Conservation (phyloP, 371 early-diverging fungal species). For the Capniomyces stellatus region DNA sequence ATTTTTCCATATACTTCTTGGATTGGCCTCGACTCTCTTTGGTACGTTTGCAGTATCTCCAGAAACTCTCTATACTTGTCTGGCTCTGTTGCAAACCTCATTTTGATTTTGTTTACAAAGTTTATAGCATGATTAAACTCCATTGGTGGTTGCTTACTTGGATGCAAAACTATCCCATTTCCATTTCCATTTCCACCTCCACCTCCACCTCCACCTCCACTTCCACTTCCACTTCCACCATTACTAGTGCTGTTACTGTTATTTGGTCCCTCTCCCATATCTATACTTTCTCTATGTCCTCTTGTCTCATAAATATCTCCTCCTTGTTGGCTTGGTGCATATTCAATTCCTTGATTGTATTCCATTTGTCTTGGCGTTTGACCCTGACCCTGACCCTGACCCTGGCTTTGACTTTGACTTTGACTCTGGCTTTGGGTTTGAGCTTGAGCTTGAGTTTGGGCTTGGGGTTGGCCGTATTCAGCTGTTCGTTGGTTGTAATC, state of each 20-base stretch:
- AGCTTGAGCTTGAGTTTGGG: too few relatives aligned
- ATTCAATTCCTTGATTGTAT: neutral
- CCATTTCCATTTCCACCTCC: neutral
- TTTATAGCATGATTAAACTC: conserved; percentile 90
- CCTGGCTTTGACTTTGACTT: too few relatives aligned
- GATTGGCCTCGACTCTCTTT: conserved; percentile 74
- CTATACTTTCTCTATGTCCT: neutral
- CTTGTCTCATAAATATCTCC: neutral
- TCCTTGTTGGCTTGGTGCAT: too few relatives aligned
- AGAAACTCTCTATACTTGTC: conserved; percentile 86
- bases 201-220: neutral
- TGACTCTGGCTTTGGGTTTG: too few relatives aligned
- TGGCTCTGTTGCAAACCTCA: conserved; percentile 66
- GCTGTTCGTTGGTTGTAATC: too few relatives aligned
- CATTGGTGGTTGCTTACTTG: conserved; percentile 29
- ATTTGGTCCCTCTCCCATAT: neutral
- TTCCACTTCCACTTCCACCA: neutral
- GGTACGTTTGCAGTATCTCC: conserved; percentile 87
- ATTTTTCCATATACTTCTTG: conserved; percentile 86
- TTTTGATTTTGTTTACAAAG: conserved; percentile 92
- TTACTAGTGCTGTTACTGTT: neutral
- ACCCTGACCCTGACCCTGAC: neutral
- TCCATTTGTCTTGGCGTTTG: neutral
- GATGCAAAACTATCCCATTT: neutral
- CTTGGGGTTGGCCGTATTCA: too few relatives aligned